phyloP scores from a whole-genome alignment of 1,284 basidiomycete genomes.

The Microbotryum saponariae region DNA sequence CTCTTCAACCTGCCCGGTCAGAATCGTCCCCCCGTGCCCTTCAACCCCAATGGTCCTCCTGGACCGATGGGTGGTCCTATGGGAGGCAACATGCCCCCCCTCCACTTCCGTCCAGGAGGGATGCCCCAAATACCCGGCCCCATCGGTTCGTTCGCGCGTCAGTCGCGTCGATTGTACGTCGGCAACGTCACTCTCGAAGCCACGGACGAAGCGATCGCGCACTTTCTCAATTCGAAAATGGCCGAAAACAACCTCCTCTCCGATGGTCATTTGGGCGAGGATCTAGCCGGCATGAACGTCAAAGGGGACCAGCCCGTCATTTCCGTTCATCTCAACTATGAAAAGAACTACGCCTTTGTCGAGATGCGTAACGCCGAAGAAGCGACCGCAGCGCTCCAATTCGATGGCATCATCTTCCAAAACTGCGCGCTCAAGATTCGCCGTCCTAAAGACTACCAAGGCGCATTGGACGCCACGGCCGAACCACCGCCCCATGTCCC shows the following conservation, averaged over 20 bases:
- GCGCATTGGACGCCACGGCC: constrained; percentile 49
- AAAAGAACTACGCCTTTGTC: constrained; percentile 95
- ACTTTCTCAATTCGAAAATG: constrained; percentile 96
- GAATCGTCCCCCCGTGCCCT: constrained; percentile 75
- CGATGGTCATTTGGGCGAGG: constrained; percentile 42
- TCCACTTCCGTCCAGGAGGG: constrained; percentile 27
- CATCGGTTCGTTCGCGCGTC: constrained; percentile 53
- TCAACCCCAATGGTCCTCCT: constrained; percentile 49
- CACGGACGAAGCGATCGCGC: constrained; percentile 77
- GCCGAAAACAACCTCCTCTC: constrained; percentile 55
- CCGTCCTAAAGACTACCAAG: constrained; percentile 88
- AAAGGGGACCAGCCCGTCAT: constrained; percentile 56
- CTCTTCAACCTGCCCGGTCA: constrained; percentile 87
- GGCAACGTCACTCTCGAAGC: constrained; percentile 88
- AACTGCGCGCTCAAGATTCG: constrained; percentile 88
- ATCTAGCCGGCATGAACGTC: constrained; percentile 26
- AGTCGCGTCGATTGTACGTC: constrained; percentile 89
- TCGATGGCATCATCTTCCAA: constrained; percentile 93
- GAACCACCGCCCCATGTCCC: constrained; percentile 70
- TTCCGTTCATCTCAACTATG: constrained; percentile 88
- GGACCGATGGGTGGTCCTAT: constrained; percentile 17
- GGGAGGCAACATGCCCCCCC: constrained; percentile 42
- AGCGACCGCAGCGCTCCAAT: constrained; percentile 89
- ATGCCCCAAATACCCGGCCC: constrained; percentile 25
- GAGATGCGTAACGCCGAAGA: constrained; percentile 91